Percentiles rank a stretch among this genome's conserved stretches.
These are phyloP conservation scores for Paradendryphiella salina DNA, from an alignment of 2,329 filamentous ascomycete species.

Conservation along the genomic window DNA sequence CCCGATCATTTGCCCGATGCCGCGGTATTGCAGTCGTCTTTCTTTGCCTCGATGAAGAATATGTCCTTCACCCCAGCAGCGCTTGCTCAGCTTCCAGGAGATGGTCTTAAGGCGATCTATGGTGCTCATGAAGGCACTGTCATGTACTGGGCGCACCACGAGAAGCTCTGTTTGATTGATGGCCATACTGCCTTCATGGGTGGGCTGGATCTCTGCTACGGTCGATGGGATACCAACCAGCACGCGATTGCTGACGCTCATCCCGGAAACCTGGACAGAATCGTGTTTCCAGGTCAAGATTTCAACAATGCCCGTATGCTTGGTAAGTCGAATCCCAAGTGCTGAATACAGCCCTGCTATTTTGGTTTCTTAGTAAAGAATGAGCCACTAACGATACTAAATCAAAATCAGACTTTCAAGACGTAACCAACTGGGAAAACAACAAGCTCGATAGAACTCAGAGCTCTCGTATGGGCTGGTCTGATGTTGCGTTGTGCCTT, in stretches of 20 bases:
- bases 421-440: slow-evolving; percentile 76
- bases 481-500: slow-evolving; percentile 78
- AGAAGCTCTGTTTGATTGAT: slow-evolving; percentile 85
- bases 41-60: slow-evolving; percentile 60
- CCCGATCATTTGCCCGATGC: slow-evolving; percentile 82
- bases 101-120: slow-evolving; percentile 77
- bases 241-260: slow-evolving; percentile 86
- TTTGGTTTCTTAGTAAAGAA: neutral
- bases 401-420: slow-evolving; percentile 62
- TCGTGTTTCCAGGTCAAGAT: slow-evolving; percentile 86
- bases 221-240: slow-evolving; percentile 83
- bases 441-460: slow-evolving; percentile 83
- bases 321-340: slow-evolving; percentile 53
- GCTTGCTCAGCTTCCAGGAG: slow-evolving; percentile 67
- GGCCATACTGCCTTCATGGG: slow-evolving; percentile 86
- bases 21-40: slow-evolving; percentile 64
- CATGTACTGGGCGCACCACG: slow-evolving; percentile 90
- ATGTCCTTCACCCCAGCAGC: slow-evolving; percentile 59
- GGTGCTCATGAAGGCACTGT: slow-evolving; percentile 80
- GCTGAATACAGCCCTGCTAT: neutral
- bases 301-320: slow-evolving; percentile 87
- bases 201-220: slow-evolving; percentile 83
- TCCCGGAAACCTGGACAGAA: slow-evolving; percentile 72
- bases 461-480: slow-evolving; percentile 89
- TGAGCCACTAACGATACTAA: slow-evolving; percentile 18